Base-by-base conservation (phyloP, 108 stramenopile species). In the Mediolabrus comicus region DNA sequence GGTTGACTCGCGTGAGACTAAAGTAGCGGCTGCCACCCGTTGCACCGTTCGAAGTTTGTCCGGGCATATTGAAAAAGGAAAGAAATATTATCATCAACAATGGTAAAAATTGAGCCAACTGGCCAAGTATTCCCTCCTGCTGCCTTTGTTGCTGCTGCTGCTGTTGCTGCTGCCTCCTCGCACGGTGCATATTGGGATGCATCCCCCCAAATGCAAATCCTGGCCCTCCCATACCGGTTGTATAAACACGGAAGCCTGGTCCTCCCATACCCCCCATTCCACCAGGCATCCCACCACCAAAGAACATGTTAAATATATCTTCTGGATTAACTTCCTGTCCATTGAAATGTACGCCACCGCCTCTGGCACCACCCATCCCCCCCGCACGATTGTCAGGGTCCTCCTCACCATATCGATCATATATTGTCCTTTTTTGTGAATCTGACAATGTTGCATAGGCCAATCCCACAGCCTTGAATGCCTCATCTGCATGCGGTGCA, bases 271-370 rank as follows among this genome's bases (percentile, higher is more conserved):
- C 60, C 53, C 69, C 34, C 62, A 51, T 60, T 28, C 83, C 84
- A 36, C 81, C 85, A 11, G 80, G 80, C 89, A 90, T 90, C 5
- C 92, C 94, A 1, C 92, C 94, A 25, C 92, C 92, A 77, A 97
- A 97, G 71, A 98, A 98, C 96, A 97, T 97, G 69, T 95, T 95
- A 63, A 98, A 98, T 55, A 98, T 95, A 60, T 97, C 95, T 71
- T 97, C 92, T 2, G 98, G 96, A 53, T 74, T 82, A 2, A 97
- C 85, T 27, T 92, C 95, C 55, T 85, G 84, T 35, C 89, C 82
- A 75, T 89, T 85, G 53, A 87, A 75, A 70, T 75, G 59, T 17
- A 53, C 49, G 9, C 9, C 32, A 4, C 67, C 38, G 76, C 76
- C 25, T 84, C 88, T 12, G 75, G 58, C 46, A 66, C 57, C 66